Evolutionary conservation across 2,329 filamentous ascomycete genomes (phyloP), one percentile per base, ranked within the genome.

Genomic region (Phoma sp.): DNA sequence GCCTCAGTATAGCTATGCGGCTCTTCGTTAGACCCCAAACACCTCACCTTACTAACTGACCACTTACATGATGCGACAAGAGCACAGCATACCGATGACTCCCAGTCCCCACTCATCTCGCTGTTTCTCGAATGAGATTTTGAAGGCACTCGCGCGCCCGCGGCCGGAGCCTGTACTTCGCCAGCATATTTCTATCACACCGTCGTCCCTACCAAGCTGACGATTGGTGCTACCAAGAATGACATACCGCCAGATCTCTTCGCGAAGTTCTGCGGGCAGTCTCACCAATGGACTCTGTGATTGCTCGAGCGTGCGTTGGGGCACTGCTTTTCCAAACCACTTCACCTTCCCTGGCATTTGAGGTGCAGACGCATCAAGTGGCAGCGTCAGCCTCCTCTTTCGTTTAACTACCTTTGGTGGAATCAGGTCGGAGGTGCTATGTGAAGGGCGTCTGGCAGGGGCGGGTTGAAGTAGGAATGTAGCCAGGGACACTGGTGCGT

Each of bases 11-110:
- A 51, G 3, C 47, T 43, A 5, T 5, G 7, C 14, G 2, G 2
- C 15, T 7, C n/a, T n/a, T n/a, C n/a, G n/a, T n/a, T n/a, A n/a
- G n/a, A n/a, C n/a, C n/a, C n/a, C n/a, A 9, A 25, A 25, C 23
- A 25, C 5, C 5, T 25, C 9, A 9, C 23, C 9, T 25, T 5
- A 26, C 9, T 11, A 15, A 21, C 4, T 9, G 18, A 7, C 0
- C 11, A 26, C 47, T 43, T 7, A 50, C 47, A 50, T 43, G 6
- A 43, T 11, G 2, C 47, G 47, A 26, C 47, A 51, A 4, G 33
- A 32, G 23, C 47, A 29, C 2, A 50, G 20, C 25, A 50, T 30
- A 1, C 32, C 39, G 3, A 43, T 9, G 0, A 36, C 39, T 2
- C 47, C 47, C 12, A 21, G 2, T 3, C 20, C n/a, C 39, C 32